A percentile compares a stretch with the other conserved stretches of the same genome.
phyloP scores from a whole-genome alignment of 805 yeast genomes.

The Yarrowia hollandica region DNA sequence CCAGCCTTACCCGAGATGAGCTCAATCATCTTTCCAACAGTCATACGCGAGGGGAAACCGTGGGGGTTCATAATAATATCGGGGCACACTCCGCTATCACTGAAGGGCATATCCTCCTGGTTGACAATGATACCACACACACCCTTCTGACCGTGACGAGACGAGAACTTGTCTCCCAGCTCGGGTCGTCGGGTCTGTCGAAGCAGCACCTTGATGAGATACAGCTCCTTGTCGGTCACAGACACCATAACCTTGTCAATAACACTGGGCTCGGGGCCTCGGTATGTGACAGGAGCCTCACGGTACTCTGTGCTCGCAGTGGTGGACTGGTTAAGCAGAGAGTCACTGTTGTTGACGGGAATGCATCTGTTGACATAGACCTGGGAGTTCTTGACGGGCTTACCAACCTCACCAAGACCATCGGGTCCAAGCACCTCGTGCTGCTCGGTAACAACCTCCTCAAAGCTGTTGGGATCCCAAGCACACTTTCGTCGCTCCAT shows the following conservation, averaged over 20 bases:
- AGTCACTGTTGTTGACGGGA: slow-evolving; percentile 76
- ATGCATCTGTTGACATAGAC: slow-evolving; percentile 91
- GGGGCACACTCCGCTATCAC: slow-evolving; percentile 87
- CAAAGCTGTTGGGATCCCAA: slow-evolving; percentile 20
- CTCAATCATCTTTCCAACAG: slow-evolving; percentile 98
- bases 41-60: slow-evolving; percentile 99
- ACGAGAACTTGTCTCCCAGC: slow-evolving; percentile 94
- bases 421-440: slow-evolving; percentile 89
- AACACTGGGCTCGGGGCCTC: slow-evolving; percentile 94
- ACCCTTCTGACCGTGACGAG: slow-evolving; percentile 98
- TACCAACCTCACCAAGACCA: slow-evolving; percentile 96
- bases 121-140: slow-evolving; percentile 98
- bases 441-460: slow-evolving; percentile 60
- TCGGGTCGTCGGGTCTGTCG: slow-evolving; percentile 98
- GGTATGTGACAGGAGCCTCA: slow-evolving; percentile 87
- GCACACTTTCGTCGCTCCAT: slow-evolving; percentile 49
- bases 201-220: slow-evolving; percentile 83
- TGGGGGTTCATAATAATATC: slow-evolving; percentile 99
- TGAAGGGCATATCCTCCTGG: slow-evolving; percentile 95
- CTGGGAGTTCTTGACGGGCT: slow-evolving; percentile 86
- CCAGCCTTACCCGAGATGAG: slow-evolving; percentile 97
- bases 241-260: slow-evolving; percentile 98
- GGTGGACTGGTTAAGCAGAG: slow-evolving; percentile 45
- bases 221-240: slow-evolving; percentile 92
- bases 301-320: slow-evolving; percentile 61